Evolutionary conservation across 176 grass and related monocot genomes (phyloP).

Genomic region (Leersia perrieri): DNA sequence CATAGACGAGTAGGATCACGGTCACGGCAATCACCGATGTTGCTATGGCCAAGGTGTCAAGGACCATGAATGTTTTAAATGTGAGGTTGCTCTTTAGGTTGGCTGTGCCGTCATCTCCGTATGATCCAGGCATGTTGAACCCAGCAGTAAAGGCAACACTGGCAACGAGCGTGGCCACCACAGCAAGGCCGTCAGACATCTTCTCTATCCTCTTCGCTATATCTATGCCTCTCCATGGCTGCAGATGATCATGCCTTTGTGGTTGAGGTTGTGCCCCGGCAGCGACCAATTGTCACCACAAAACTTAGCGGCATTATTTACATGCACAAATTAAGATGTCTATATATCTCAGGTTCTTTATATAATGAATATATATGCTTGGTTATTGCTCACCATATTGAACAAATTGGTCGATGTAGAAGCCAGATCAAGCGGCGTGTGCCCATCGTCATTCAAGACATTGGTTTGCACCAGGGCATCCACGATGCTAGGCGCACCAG

Average conservation of each 20-base stretch:
- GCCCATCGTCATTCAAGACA: neutral
- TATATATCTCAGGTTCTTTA: no score
- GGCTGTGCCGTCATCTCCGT: neutral
- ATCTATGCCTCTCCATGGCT: neutral
- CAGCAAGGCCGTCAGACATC: neutral
- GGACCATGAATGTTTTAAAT: neutral
- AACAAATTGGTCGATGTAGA: neutral
- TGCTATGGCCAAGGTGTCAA: neutral
- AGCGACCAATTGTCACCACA: neutral
- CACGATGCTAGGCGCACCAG: neutral
- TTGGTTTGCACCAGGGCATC: neutral
- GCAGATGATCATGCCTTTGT: neutral
- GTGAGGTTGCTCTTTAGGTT: neutral
- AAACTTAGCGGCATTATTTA: neutral
- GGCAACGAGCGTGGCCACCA: neutral
- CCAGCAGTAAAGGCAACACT: neutral
- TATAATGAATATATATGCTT: no score
- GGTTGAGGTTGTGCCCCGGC: neutral
- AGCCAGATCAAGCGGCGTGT: slow-evolving; percentile 8
- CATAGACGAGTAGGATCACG: neutral
- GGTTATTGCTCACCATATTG: neutral
- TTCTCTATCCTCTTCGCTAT: no score
- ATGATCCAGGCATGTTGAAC: neutral
- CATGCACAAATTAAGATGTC: no score
- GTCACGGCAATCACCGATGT: neutral